phyloP scores from a whole-genome alignment of 2,329 filamentous ascomycete species.

The Pseudogymnoascus sp. region DNA sequence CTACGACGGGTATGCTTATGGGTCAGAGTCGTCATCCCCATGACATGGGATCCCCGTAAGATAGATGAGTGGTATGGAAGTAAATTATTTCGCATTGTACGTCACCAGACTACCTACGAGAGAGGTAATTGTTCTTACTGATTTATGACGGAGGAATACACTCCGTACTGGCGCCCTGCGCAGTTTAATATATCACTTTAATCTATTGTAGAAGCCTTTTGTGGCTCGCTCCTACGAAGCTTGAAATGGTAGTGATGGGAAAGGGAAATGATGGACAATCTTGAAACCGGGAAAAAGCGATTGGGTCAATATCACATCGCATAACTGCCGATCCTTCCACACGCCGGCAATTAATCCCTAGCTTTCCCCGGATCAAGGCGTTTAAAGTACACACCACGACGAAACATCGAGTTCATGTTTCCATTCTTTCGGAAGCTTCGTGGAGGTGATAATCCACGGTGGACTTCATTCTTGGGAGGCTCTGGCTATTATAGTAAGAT shows the following conservation, averaged over 20 bases:
- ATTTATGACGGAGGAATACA: background rate
- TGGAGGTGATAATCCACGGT: background rate
- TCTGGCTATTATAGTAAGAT: background rate
- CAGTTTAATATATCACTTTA: background rate
- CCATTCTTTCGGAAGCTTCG: background rate
- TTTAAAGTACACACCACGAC: background rate
- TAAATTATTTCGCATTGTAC: background rate
- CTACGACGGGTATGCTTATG: background rate
- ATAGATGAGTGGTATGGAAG: background rate
- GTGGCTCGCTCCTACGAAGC: background rate
- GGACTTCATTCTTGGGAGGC: background rate
- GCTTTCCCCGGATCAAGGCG: background rate
- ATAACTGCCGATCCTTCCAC: background rate
- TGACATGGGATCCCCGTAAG: background rate
- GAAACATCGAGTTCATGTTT: background rate
- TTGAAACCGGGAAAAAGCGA: constrained; percentile 2
- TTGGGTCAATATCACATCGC: constrained; percentile 1
- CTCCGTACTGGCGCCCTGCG: background rate
- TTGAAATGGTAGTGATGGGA: background rate
- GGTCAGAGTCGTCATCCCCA: background rate
- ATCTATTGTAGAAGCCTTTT: constrained; percentile 1
- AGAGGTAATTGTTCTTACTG: background rate
- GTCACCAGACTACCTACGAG: background rate
- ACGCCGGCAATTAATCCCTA: background rate
- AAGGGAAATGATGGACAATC: constrained; percentile 1